Conservation (phyloP, 73 alveolate genomes). For the Symbiodinium natans region DNA sequence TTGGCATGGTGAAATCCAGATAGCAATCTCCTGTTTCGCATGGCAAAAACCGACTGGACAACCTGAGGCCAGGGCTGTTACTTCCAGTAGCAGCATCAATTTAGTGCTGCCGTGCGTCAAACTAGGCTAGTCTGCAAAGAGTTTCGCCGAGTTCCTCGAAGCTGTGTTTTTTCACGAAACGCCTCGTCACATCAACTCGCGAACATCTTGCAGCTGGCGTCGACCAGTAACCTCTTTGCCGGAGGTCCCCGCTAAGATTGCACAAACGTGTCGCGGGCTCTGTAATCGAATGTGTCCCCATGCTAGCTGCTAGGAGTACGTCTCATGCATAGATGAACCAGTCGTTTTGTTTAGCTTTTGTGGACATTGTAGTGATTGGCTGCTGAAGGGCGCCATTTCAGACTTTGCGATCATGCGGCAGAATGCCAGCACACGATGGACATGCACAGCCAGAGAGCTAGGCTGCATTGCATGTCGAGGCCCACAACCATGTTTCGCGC, state of each 20-base stretch:
- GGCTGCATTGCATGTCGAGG: background rate
- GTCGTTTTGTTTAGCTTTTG: too few species aligned
- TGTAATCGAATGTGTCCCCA: background rate
- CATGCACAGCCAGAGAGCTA: background rate
- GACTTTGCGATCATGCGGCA: slow-evolving; percentile 15
- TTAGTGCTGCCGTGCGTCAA: background rate
- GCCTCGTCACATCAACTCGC: background rate
- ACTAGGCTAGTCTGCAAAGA: background rate
- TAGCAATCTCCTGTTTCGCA: background rate
- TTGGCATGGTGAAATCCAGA: background rate
- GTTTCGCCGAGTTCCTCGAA: background rate
- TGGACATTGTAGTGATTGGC: background rate
- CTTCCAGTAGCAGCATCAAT: background rate
- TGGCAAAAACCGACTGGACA: background rate
- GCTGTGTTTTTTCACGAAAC: too few species aligned
- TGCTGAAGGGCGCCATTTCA: slow-evolving; percentile 27
- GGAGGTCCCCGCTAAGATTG: slow-evolving; percentile 10
- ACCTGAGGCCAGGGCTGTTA: background rate
- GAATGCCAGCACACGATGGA: slow-evolving; percentile 21
- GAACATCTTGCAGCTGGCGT: slow-evolving; percentile 5
- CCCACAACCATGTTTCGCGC: background rate
- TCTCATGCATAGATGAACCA: too few species aligned
- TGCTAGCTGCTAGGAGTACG: too few species aligned
- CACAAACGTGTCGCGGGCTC: slow-evolving; percentile 26
- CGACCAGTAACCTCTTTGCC: background rate